phyloP scores from a whole-genome alignment of 2,329 filamentous ascomycete species.

The Sarocladium kiliense region DNA sequence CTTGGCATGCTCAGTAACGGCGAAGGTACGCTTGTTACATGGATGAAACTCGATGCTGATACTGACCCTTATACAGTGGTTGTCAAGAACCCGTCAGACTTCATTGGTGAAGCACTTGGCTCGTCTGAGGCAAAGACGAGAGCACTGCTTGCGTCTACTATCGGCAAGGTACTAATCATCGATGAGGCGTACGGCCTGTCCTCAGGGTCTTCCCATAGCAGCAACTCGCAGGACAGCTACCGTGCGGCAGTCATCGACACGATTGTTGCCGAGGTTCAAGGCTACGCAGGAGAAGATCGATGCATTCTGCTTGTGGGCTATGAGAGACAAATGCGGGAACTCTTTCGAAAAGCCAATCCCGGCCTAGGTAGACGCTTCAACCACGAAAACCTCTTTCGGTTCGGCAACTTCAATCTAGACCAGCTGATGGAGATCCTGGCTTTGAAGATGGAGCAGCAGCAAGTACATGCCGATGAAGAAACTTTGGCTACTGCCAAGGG shows the following conservation, averaged over 20 bases:
- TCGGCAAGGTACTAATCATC: constrained; percentile 73
- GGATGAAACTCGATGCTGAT: too few species aligned
- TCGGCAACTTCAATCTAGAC: constrained; percentile 60
- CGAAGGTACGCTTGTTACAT: too few species aligned
- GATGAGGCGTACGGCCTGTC: constrained; percentile 73
- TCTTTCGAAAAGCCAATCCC: constrained; percentile 71
- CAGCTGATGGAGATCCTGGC: constrained; percentile 57
- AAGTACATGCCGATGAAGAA: too few species aligned
- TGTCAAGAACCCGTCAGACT: constrained; percentile 68
- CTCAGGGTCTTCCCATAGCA: constrained; percentile 21
- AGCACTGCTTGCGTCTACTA: constrained; percentile 58
- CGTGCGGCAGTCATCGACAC: constrained; percentile 66
- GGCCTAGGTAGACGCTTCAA: constrained; percentile 64
- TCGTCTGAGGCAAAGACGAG: constrained; percentile 68
- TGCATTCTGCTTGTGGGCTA: constrained; percentile 71
- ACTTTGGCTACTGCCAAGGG: constrained; percentile 42
- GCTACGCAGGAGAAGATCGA: constrained; percentile 62
- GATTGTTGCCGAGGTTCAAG: constrained; percentile 69
- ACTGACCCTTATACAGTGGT: too few species aligned
- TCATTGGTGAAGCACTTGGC: constrained; percentile 59
- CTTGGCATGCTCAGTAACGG: constrained; percentile 63
- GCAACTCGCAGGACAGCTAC: constrained; percentile 35
- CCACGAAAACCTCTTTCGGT: constrained; percentile 56
- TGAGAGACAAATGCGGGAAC: constrained; percentile 61
- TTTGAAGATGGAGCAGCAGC: constrained; percentile 55